These are phyloP conservation scores for Boletus huronensis DNA, from an alignment of 768 basidiomycete species.

Conservation along the genomic window DNA sequence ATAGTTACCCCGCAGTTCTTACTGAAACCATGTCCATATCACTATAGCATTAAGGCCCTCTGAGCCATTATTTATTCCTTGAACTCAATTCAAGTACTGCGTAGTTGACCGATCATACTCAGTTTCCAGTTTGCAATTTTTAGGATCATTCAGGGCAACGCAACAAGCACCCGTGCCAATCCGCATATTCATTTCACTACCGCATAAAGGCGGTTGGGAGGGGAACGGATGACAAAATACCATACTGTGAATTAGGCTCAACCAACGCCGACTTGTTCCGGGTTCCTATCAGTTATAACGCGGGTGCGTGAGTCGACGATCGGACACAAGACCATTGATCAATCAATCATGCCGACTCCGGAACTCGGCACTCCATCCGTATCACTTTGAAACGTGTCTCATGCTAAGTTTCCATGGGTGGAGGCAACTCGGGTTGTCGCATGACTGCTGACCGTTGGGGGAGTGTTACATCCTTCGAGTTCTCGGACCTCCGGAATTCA, in stretches of 20 bases:
- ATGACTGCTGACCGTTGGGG: not conserved
- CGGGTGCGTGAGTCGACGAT: not conserved
- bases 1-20: constrained; percentile 1
- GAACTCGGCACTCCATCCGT: not conserved
- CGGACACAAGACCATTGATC: not conserved
- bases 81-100: not conserved
- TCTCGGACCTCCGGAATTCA: not conserved
- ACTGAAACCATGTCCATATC: not conserved
- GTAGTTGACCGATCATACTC: too few species aligned
- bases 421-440: too few species aligned
- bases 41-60: too few species aligned
- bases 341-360: not conserved
- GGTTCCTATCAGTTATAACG: not conserved
- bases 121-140: too few species aligned
- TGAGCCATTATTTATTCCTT: too few species aligned
- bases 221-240: not conserved
- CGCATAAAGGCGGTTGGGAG: not conserved
- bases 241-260: too few species aligned
- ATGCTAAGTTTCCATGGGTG: not conserved
- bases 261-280: not conserved
- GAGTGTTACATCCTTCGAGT: not conserved
- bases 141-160: not conserved
- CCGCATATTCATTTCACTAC: not conserved
- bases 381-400: not conserved
- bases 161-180: not conserved